phyloP scores from a whole-genome alignment of 2,329 filamentous ascomycete species.

The Westerdykella sp. region DNA sequence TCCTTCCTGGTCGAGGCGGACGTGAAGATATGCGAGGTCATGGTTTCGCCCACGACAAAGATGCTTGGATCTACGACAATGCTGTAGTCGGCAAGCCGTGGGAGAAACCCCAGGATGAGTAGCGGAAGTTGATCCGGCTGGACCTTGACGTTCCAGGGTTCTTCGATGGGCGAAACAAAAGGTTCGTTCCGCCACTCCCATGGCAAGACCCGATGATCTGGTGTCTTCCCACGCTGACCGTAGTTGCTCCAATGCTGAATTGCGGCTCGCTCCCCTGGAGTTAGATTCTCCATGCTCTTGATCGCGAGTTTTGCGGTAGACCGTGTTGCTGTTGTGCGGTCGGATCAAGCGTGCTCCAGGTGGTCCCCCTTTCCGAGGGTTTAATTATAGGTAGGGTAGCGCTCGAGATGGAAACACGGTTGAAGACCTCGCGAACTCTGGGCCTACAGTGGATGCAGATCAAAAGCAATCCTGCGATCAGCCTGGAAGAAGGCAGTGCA shows the following conservation, averaged over 20 bases:
- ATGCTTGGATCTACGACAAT: not conserved
- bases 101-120: not conserved
- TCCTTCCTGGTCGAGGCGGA: not conserved
- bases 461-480: too few species aligned
- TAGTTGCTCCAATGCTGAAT: not conserved
- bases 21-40: not conserved
- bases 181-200: not conserved
- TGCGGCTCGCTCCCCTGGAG: not conserved
- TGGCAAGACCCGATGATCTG: not conserved
- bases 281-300: not conserved
- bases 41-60: not conserved
- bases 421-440: too few species aligned
- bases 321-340: too few species aligned
- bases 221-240: not conserved
- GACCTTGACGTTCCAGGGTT: not conserved
- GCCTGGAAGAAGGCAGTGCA: too few species aligned
- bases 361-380: too few species aligned
- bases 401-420: too few species aligned
- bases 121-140: not conserved
- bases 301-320: too few species aligned
- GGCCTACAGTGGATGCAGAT: too few species aligned
- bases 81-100: not conserved
- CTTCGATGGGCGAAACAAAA: not conserved
- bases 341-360: too few species aligned
- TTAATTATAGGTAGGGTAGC: too few species aligned